Evolutionary conservation across 2,329 filamentous ascomycete species (phyloP).

Genomic region (Parasarocladium wereldwijsianum): DNA sequence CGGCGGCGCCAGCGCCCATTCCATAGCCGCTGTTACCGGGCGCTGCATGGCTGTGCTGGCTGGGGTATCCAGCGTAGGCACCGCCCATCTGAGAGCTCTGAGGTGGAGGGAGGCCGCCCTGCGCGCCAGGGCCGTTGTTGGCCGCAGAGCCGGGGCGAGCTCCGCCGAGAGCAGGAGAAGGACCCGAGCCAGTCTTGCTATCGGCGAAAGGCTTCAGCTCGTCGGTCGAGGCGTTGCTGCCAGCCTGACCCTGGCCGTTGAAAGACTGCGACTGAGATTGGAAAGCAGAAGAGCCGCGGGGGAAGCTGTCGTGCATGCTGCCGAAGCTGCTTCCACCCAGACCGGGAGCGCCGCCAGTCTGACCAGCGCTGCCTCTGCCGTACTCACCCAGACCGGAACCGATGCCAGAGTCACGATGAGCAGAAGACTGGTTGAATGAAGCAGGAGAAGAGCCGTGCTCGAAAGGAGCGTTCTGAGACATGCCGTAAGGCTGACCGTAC

Average conservation of each 20-base stretch:
- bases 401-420: slow-evolving; percentile 35
- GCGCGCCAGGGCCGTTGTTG: slow-evolving; percentile 33
- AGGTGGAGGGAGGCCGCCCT: slow-evolving; percentile 40
- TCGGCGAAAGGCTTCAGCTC: slow-evolving; percentile 47
- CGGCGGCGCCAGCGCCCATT: slow-evolving; percentile 33
- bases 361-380: slow-evolving; percentile 32
- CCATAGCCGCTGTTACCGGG: slow-evolving; percentile 42
- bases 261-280: slow-evolving; percentile 41
- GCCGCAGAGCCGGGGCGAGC: slow-evolving; percentile 44
- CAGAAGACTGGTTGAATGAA: slow-evolving; percentile 37
- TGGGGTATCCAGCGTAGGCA: slow-evolving; percentile 38
- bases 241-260: slow-evolving; percentile 33
- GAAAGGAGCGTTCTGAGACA: slow-evolving; percentile 41
- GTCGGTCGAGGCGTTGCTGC: slow-evolving; percentile 26
- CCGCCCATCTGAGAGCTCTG: slow-evolving; percentile 39
- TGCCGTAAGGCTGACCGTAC: slow-evolving; percentile 42
- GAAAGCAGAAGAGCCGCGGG: slow-evolving; percentile 36
- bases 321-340: slow-evolving; percentile 37
- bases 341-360: slow-evolving; percentile 33
- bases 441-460: slow-evolving; percentile 40
- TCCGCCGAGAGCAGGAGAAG: slow-evolving; percentile 40
- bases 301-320: slow-evolving; percentile 39
- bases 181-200: slow-evolving; percentile 35
- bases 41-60: slow-evolving; percentile 36
- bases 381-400: slow-evolving; percentile 40